A percentile compares a stretch with the other conserved stretches of the same genome.
phyloP scores from a whole-genome alignment of 257 asterid genomes.

The Nyctanthes arbortristis region DNA sequence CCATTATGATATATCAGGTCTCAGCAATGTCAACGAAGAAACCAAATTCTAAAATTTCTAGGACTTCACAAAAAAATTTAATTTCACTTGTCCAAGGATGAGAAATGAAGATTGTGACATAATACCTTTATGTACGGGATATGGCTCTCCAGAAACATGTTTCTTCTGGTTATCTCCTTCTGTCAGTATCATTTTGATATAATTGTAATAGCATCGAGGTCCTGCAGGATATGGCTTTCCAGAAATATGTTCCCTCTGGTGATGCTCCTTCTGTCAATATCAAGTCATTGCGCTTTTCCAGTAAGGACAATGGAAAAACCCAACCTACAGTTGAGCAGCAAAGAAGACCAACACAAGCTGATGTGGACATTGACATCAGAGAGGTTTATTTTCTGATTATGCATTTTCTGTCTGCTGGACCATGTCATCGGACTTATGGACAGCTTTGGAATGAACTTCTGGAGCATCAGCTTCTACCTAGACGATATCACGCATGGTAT shows the following conservation, averaged over 20 bases:
- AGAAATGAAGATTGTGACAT: neutral
- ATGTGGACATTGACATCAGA: conserved; percentile 76
- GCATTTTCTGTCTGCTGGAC: conserved; percentile 98
- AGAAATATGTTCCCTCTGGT: conserved; percentile 61
- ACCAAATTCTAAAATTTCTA: neutral
- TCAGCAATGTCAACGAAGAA: neutral
- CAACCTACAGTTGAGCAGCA: conserved; percentile 50
- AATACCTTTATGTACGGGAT: no score
- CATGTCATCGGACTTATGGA: conserved; percentile 88
- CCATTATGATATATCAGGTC: neutral
- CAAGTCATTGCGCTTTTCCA: conserved; percentile 64
- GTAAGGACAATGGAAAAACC: conserved; percentile 65
- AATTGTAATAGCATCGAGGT: conserved; percentile 9
- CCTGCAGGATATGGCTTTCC: conserved; percentile 85
- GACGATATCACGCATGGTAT: conserved; percentile 98
- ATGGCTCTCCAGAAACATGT: no score
- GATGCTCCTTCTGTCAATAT: conserved; percentile 58
- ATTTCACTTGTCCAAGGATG: neutral
- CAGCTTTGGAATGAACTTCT: conserved; percentile 97
- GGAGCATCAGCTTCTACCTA: conserved; percentile 94
- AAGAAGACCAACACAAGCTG: conserved; percentile 52
- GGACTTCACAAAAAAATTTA: neutral
- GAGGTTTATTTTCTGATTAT: conserved; percentile 92
- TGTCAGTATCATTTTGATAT: no score
- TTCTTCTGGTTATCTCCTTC: no score